These are phyloP conservation scores for Puccinia polysora DNA, from an alignment of 1,284 basidiomycete species.

Conservation along the genomic window DNA sequence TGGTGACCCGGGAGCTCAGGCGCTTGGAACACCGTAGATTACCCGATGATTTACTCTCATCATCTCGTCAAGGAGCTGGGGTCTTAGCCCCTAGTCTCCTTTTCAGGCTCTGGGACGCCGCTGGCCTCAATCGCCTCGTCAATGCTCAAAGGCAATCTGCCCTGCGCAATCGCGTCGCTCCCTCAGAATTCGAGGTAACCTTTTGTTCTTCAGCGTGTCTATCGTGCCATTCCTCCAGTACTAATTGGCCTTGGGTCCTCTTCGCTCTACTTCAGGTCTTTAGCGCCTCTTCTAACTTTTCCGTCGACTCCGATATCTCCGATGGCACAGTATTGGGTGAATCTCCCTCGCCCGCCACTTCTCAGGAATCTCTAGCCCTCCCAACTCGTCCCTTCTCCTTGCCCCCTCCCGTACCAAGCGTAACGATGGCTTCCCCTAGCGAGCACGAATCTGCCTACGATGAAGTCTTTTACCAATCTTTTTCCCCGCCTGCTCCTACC, in stretches of 20 bases:
- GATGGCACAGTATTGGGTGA: conserved; percentile 3
- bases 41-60: neutral
- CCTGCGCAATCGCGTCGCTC: neutral
- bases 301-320: neutral
- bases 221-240: neutral
- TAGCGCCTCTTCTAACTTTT: conserved; percentile 25
- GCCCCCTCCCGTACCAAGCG: neutral
- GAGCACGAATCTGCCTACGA: conserved; percentile 41
- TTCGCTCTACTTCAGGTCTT: neutral
- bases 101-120: conserved; percentile 34
- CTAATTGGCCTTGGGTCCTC: neutral
- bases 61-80: neutral
- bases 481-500: conserved; percentile 3
- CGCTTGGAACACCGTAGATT: conserved; percentile 11
- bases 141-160: neutral
- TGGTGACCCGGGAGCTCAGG: neutral
- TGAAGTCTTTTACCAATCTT: conserved; percentile 20
- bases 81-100: conserved; percentile 9
- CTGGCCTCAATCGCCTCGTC: conserved; percentile 7
- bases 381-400: neutral
- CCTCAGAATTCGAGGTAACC: conserved; percentile 35
- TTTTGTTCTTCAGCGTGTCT: too few relatives aligned
- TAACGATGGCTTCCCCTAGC: conserved; percentile 18
- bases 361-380: neutral
- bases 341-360: neutral